phyloP scores from a whole-genome alignment of 2,329 filamentous ascomycete species.

The Fusarium subglutinans region DNA sequence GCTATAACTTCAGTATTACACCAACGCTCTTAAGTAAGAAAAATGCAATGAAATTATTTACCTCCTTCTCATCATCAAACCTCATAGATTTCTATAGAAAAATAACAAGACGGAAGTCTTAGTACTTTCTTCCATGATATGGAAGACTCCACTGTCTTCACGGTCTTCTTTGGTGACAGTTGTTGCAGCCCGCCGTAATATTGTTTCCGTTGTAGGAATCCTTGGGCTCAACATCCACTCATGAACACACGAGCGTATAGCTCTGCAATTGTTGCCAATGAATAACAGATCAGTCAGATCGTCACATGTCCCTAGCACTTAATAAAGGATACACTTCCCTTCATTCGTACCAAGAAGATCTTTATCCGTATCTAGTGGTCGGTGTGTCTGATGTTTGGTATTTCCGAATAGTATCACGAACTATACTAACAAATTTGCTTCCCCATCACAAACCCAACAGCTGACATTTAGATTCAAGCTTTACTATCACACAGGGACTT shows the following conservation, averaged over 20 bases:
- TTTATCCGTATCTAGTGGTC: not conserved
- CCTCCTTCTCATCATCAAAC: not conserved
- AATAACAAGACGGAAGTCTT: not conserved
- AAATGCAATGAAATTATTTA: not conserved
- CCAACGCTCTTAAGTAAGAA: not conserved
- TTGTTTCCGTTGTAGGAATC: not conserved
- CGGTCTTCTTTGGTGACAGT: not conserved
- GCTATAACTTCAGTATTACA: not conserved
- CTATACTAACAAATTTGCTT: not conserved
- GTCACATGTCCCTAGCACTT: not conserved
- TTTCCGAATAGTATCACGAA: conserved; percentile 8
- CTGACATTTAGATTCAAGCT: not conserved
- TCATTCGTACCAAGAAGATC: not conserved
- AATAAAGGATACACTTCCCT: no score
- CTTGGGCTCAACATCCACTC: not conserved
- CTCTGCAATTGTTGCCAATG: not conserved
- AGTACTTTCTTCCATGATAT: not conserved
- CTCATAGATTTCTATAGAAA: not conserved
- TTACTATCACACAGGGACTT: not conserved
- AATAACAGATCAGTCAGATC: not conserved
- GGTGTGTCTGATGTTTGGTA: not conserved
- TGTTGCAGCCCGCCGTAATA: not conserved
- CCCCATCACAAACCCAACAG: not conserved
- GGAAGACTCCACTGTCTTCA: not conserved
- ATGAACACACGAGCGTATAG: not conserved